Evolutionary conservation across 148 eudicot species (phyloP).

Genomic region (Talinum fruticosum): DNA sequence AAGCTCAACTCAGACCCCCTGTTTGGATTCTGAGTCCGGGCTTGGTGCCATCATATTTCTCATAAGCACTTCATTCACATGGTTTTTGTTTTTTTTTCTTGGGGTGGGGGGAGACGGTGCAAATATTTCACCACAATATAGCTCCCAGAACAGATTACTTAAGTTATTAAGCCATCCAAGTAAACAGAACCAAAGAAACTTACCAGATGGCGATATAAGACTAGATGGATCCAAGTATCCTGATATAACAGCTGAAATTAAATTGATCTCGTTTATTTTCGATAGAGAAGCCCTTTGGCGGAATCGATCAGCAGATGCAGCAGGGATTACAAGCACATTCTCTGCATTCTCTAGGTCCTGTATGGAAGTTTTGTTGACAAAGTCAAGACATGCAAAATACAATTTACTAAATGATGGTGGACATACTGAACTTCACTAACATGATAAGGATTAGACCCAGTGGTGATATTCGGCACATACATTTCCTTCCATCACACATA

Average conservation of each 20-base stretch:
- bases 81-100: too few species aligned
- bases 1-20: too few species aligned
- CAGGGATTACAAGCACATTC: conserved; percentile 62
- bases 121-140: too few species aligned
- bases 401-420: background rate
- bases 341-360: conserved; percentile 54
- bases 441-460: background rate
- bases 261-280: conserved; percentile 58
- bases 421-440: too few species aligned
- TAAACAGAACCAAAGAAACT: conserved; percentile 27
- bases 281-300: conserved; percentile 41
- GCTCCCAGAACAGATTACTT: too few species aligned
- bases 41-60: too few species aligned
- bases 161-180: conserved; percentile 8
- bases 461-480: background rate
- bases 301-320: conserved; percentile 33
- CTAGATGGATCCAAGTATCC: conserved; percentile 75
- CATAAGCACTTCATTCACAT: too few species aligned
- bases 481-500: background rate
- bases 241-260: conserved; percentile 66
- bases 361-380: background rate
- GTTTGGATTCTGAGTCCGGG: too few species aligned
- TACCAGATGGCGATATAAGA: conserved; percentile 66
- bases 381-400: conserved; percentile 3
- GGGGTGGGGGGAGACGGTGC: too few species aligned